Evolutionary conservation across 345 rosid species (phyloP).

Genomic region (Draba incana): DNA sequence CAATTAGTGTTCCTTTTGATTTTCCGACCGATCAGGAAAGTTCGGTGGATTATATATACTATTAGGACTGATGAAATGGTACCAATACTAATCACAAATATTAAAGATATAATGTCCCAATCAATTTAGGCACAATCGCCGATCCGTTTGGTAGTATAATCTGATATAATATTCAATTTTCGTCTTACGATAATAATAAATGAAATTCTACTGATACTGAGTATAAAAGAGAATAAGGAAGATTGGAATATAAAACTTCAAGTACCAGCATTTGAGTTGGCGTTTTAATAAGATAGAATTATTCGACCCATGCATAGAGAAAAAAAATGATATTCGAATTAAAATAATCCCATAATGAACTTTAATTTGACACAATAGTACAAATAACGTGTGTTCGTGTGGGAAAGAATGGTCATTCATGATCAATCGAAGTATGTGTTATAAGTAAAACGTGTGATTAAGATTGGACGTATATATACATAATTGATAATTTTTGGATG

Average conservation of each 20-base stretch:
- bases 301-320: background rate
- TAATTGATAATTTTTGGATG: conserved; percentile 34
- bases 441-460: conserved; percentile 38
- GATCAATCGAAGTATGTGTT: conserved; percentile 15
- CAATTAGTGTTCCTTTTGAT: conserved; percentile 9
- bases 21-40: background rate
- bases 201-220: background rate
- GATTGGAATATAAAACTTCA: background rate
- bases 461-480: conserved; percentile 20
- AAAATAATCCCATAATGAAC: background rate
- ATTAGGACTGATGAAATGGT: background rate
- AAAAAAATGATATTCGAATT: background rate
- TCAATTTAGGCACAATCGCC: conserved; percentile 10
- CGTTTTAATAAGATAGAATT: background rate
- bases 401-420: conserved; percentile 17
- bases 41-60: conserved; percentile 7
- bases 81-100: background rate
- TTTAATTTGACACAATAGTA: background rate
- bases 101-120: background rate
- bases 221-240: background rate
- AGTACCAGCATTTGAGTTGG: background rate
- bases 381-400: conserved; percentile 36
- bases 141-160: conserved; percentile 10
- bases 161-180: background rate
- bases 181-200: background rate